These are phyloP conservation scores for Acanthochlamys bracteata DNA, from an alignment of 106 monocot species.

Conservation along the genomic window DNA sequence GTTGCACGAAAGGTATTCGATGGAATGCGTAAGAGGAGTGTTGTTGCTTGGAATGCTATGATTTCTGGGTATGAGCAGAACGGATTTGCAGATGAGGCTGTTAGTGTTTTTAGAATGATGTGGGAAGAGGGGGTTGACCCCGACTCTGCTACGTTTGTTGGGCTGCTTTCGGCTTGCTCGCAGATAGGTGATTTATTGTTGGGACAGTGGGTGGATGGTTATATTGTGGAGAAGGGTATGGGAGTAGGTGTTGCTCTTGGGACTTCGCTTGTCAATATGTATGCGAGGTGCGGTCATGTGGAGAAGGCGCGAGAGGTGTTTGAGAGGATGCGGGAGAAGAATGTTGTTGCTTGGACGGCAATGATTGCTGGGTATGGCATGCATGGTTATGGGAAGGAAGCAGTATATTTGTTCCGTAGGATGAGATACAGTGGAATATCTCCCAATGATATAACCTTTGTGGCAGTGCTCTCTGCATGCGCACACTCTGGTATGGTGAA, in stretches of 20 bases:
- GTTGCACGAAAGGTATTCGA: slow-evolving; percentile 41
- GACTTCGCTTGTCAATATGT: slow-evolving; percentile 41
- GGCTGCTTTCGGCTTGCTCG: slow-evolving; percentile 36
- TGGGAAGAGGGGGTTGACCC: slow-evolving; percentile 9
- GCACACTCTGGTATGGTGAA: slow-evolving; percentile 47
- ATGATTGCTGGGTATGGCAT: slow-evolving; percentile 55
- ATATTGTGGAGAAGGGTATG: slow-evolving; percentile 16
- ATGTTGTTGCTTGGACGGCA: slow-evolving; percentile 49
- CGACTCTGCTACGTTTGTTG: slow-evolving; percentile 43
- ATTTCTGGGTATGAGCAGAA: slow-evolving; percentile 66
- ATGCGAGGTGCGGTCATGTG: slow-evolving; percentile 39
- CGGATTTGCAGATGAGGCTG: slow-evolving; percentile 28
- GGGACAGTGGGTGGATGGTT: slow-evolving; percentile 31
- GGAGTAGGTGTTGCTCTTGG: slow-evolving; percentile 26
- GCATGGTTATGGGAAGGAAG: slow-evolving; percentile 38
- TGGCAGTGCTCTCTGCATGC: slow-evolving; percentile 47
- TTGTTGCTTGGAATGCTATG: slow-evolving; percentile 54
- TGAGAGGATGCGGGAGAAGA: slow-evolving; percentile 25
- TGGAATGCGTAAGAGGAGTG: slow-evolving; percentile 25
- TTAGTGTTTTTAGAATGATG: slow-evolving; percentile 28
- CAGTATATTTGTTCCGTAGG: slow-evolving; percentile 28
- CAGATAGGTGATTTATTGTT: slow-evolving; percentile 29
- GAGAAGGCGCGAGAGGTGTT: slow-evolving; percentile 34
- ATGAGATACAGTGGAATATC: slow-evolving; percentile 23
- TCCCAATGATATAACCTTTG: slow-evolving; percentile 47